Evolutionary conservation across 768 basidiomycete genomes (phyloP).

Genomic region (Clitopilus passeckerianus): DNA sequence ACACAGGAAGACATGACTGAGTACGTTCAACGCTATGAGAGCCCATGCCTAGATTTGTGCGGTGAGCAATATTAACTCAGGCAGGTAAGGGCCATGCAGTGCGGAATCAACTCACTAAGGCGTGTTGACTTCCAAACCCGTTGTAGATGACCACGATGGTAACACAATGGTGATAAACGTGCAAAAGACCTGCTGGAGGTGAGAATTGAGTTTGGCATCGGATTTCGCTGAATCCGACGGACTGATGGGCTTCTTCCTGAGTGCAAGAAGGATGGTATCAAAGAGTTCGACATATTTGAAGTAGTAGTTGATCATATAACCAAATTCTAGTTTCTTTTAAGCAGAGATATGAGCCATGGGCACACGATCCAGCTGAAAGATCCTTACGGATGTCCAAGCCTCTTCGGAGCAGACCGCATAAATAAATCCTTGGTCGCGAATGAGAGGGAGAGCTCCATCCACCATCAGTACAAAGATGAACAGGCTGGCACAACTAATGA

Average conservation of each 20-base stretch:
- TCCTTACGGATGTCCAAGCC: conserved; percentile 82
- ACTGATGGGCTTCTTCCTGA: conserved; percentile 93
- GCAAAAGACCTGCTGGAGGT: conserved; percentile 72
- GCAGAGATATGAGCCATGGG: conserved; percentile 3
- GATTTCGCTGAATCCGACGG: conserved; percentile 42
- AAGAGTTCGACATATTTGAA: conserved; percentile 97
- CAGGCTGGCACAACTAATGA: conserved; percentile 78
- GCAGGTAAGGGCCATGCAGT: no score
- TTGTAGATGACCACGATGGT: conserved; percentile 93
- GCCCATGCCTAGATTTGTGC: conserved; percentile 76
- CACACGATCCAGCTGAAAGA: background rate
- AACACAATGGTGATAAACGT: conserved; percentile 99
- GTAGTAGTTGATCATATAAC: conserved; percentile 99
- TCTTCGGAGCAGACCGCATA: conserved; percentile 68
- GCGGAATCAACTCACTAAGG: conserved; percentile 59
- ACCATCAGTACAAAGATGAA: conserved; percentile 81
- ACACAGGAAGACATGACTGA: conserved; percentile 98
- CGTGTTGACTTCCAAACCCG: conserved; percentile 91
- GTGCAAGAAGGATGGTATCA: conserved; percentile 93
- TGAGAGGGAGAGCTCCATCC: conserved; percentile 84
- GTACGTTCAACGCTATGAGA: conserved; percentile 84
- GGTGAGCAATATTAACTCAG: no score
- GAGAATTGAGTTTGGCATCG: background rate
- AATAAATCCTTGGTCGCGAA: conserved; percentile 67
- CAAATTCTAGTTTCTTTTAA: conserved; percentile 80